These are phyloP conservation scores for Platanus orientalis DNA, from an alignment of 164 flowering plant genomes.

Conservation along the genomic window DNA sequence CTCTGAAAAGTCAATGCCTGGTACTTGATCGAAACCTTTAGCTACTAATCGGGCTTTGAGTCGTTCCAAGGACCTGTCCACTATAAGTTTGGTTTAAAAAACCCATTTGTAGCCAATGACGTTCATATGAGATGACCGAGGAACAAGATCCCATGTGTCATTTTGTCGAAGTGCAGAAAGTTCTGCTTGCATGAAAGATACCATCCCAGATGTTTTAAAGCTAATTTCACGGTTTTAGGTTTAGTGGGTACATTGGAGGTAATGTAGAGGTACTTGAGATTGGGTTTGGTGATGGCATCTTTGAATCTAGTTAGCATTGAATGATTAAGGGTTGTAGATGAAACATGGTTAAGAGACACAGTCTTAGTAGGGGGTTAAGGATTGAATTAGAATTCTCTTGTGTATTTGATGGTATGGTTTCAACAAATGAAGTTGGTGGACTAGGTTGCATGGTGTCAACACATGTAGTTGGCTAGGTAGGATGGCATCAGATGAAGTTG, in stretches of 20 bases:
- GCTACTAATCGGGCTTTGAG: not conserved
- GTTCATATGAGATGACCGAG: not conserved
- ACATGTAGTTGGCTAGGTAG: too few species aligned
- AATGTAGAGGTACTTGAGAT: not conserved
- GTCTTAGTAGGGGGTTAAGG: too few species aligned
- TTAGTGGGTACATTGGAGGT: too few species aligned
- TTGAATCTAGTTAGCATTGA: not conserved
- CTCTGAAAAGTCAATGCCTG: too few species aligned
- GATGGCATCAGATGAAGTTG: too few species aligned
- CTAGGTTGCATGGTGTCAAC: too few species aligned
- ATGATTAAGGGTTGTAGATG: too few species aligned
- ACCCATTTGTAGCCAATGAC: conserved; percentile 13
- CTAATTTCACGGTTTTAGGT: not conserved
- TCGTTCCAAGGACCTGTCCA: not conserved
- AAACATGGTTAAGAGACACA: too few species aligned
- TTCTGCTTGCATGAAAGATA: not conserved
- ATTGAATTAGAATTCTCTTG: too few species aligned
- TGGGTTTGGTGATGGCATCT: not conserved
- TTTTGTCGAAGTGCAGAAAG: not conserved
- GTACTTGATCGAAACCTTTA: too few species aligned
- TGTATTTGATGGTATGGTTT: too few species aligned
- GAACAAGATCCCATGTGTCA: conserved; percentile 9
- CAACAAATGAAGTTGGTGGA: too few species aligned
- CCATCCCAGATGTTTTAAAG: not conserved
- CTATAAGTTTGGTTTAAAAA: not conserved